phyloP scores from a whole-genome alignment of 768 basidiomycete species.

The Hemileccinum impolitum region DNA sequence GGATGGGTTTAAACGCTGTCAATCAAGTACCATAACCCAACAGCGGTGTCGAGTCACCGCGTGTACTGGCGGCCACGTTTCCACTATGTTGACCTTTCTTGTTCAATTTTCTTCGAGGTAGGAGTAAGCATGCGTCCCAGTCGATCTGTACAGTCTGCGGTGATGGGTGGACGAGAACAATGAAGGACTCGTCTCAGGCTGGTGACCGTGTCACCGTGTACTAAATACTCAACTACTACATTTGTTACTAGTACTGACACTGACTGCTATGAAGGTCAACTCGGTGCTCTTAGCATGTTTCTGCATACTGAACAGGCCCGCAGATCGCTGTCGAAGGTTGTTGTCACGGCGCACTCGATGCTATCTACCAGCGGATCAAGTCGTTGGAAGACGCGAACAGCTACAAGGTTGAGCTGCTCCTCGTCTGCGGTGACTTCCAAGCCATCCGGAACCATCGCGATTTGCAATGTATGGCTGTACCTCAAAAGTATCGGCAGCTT shows the following conservation, averaged over 20 bases:
- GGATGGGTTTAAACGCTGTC: not conserved
- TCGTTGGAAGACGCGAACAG: conserved; percentile 57
- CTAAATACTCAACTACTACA: too few species aligned
- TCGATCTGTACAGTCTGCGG: not conserved
- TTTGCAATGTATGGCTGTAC: conserved; percentile 87
- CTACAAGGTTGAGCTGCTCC: conserved; percentile 76
- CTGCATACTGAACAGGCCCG: conserved; percentile 1
- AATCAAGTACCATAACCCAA: not conserved
- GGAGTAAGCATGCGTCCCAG: not conserved
- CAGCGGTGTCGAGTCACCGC: conserved; percentile 10
- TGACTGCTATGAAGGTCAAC: conserved; percentile 24
- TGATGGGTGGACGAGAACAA: not conserved
- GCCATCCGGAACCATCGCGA: conserved; percentile 85
- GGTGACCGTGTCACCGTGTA: too few species aligned
- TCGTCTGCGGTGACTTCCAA: conserved; percentile 96
- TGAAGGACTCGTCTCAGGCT: too few species aligned
- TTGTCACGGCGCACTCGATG: conserved; percentile 90
- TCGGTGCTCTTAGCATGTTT: not conserved
- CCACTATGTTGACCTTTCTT: too few species aligned
- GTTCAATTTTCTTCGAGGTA: too few species aligned
- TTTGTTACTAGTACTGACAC: not conserved
- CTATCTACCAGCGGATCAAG: conserved; percentile 73
- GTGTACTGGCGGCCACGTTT: conserved; percentile 4
- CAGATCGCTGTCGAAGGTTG: conserved; percentile 92
- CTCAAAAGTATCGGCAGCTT: conserved; percentile 80